Evolutionary conservation across 345 rosid species (phyloP).

Genomic region (Hypericum perforatum): DNA sequence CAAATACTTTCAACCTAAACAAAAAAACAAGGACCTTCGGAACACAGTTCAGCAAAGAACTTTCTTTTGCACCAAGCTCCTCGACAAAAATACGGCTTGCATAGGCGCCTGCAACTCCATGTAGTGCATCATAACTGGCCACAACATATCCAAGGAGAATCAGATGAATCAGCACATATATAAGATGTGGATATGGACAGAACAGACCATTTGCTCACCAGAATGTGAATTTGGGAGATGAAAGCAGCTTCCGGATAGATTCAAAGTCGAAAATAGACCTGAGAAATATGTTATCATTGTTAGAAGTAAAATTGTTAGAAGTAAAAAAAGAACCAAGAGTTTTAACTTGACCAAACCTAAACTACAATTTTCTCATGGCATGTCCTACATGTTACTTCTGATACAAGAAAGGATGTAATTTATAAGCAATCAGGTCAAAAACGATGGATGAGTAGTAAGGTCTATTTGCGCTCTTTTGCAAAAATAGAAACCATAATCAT

Average conservation of each 20-base stretch:
- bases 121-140: slow-evolving; percentile 81
- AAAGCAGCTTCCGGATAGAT: slow-evolving; percentile 61
- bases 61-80: slow-evolving; percentile 87
- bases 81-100: slow-evolving; percentile 88
- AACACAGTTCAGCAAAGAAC: slow-evolving; percentile 72
- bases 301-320: background rate
- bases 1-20: too few relatives aligned
- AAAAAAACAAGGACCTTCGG: slow-evolving; percentile 51
- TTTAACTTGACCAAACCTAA: too few relatives aligned
- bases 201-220: slow-evolving; percentile 45
- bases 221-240: slow-evolving; percentile 80
- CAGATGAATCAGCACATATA: too few relatives aligned
- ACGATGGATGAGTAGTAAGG: too few relatives aligned
- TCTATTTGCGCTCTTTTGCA: too few relatives aligned
- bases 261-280: slow-evolving; percentile 95
- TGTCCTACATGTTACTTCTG: too few relatives aligned
- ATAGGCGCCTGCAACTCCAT: slow-evolving; percentile 98
- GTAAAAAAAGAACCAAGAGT: background rate
- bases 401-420: too few relatives aligned
- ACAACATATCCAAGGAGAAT: slow-evolving; percentile 14
- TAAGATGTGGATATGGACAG: slow-evolving; percentile 3
- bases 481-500: too few relatives aligned
- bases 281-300: slow-evolving; percentile 8
- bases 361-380: too few relatives aligned
- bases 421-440: too few relatives aligned